Evolutionary conservation across 352 stramenopile species (phyloP).

Genomic region (Phytophthora sp.): DNA sequence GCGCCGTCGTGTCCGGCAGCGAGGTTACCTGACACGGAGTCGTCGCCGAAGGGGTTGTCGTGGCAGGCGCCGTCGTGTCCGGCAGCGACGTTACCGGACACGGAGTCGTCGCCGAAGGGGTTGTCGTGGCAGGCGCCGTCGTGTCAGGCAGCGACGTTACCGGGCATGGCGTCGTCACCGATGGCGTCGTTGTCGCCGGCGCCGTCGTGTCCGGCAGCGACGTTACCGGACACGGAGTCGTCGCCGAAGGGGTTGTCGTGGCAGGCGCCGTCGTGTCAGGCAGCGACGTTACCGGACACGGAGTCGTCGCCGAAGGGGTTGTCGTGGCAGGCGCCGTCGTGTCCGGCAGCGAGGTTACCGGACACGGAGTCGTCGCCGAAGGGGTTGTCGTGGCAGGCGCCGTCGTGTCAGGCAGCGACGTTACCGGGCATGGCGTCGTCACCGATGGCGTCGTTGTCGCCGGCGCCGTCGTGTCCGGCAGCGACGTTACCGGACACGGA

Average conservation of each 20-base stretch:
- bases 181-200: background rate
- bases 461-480: background rate
- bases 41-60: background rate
- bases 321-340: background rate
- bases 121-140: background rate
- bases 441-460: background rate
- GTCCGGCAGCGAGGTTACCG: constrained; percentile 12
- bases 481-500: too few relatives aligned
- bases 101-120: background rate
- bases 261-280: constrained; percentile 8
- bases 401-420: constrained; percentile 4
- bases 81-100: constrained; percentile 1
- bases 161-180: constrained; percentile 7
- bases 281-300: constrained; percentile 12
- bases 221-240: constrained; percentile 7
- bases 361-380: background rate
- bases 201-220: constrained; percentile 9
- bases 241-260: background rate
- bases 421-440: constrained; percentile 11
- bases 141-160: constrained; percentile 16
- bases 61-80: background rate
- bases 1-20: constrained; percentile 10
- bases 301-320: background rate
- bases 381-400: background rate
- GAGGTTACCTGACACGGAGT: constrained; percentile 14